Conservation (phyloP, 2,329 filamentous ascomycete species). For the Colletotrichum paranaense region DNA sequence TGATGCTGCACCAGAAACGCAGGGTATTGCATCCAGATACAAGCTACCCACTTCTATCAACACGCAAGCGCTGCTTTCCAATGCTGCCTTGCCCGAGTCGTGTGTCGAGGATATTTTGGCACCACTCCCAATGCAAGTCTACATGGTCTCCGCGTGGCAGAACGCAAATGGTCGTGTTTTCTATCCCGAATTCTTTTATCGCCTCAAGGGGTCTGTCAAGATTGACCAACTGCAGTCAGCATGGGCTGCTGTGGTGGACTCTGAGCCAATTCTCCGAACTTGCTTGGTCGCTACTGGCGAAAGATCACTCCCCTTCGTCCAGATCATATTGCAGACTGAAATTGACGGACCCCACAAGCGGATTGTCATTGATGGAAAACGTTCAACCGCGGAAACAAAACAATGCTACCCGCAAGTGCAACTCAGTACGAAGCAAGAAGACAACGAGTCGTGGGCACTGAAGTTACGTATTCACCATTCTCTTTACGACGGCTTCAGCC, state of each 20-base stretch:
- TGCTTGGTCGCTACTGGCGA: slow-evolving; percentile 66
- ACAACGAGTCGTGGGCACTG: slow-evolving; percentile 44
- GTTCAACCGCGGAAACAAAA: not conserved
- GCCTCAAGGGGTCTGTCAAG: slow-evolving; percentile 53
- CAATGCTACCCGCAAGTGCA: slow-evolving; percentile 26
- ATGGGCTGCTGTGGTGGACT: slow-evolving; percentile 69
- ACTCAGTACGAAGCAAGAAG: slow-evolving; percentile 18
- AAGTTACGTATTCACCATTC: slow-evolving; percentile 82
- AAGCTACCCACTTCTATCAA: slow-evolving; percentile 46
- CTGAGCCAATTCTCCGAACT: slow-evolving; percentile 76
- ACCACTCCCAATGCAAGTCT: slow-evolving; percentile 80
- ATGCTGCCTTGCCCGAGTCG: slow-evolving; percentile 52
- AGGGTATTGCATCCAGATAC: not conserved
- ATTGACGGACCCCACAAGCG: slow-evolving; percentile 38
- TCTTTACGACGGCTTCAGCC: slow-evolving; percentile 86
- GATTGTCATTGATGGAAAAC: slow-evolving; percentile 40
- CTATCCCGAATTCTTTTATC: slow-evolving; percentile 78
- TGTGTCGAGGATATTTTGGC: slow-evolving; percentile 72
- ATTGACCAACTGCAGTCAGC: slow-evolving; percentile 60
- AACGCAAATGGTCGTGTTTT: slow-evolving; percentile 75
- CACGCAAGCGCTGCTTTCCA: slow-evolving; percentile 48
- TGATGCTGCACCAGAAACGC: not conserved
- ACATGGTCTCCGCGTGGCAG: slow-evolving; percentile 84
- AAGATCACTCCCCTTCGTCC: slow-evolving; percentile 65
- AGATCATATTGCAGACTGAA: slow-evolving; percentile 64